These are phyloP conservation scores for Verticillium nonalfalfae DNA, from an alignment of 2,329 filamentous ascomycete genomes.

Conservation along the genomic window DNA sequence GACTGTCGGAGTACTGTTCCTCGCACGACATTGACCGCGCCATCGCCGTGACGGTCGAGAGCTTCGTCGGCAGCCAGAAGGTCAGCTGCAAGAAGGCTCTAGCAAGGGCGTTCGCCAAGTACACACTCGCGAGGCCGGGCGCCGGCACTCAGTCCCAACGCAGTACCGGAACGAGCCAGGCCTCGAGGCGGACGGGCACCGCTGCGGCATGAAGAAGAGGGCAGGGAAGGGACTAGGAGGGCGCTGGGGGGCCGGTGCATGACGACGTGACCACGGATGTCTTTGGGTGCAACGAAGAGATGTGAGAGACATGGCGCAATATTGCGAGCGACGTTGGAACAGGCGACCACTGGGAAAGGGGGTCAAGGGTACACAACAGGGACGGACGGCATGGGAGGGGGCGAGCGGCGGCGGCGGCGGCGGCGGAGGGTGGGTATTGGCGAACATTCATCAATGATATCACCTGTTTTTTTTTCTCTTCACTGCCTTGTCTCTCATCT, in stretches of 20 bases:
- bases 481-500: no score
- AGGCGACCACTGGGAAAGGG: background rate
- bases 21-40: constrained; percentile 90
- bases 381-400: background rate
- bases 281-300: background rate
- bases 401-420: no score
- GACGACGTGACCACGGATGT: background rate
- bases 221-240: no score
- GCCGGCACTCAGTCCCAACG: constrained; percentile 14
- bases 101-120: constrained; percentile 92
- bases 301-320: background rate
- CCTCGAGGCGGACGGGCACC: constrained; percentile 7
- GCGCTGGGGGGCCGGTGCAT: no score
- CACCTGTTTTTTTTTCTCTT: background rate
- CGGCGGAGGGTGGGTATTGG: background rate
- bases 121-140: constrained; percentile 56
- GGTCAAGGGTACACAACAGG: background rate
- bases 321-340: background rate
- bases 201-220: constrained; percentile 3
- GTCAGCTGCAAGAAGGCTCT: constrained; percentile 96
- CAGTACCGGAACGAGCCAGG: constrained; percentile 13
- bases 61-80: constrained; percentile 94
- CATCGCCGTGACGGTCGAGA: constrained; percentile 93
- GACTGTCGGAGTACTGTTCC: constrained; percentile 91
- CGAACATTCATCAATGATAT: background rate